Percentiles rank a stretch among this genome's conserved stretches.
phyloP scores from a whole-genome alignment of 2,329 filamentous ascomycete species.

The Fusarium scirpi region DNA sequence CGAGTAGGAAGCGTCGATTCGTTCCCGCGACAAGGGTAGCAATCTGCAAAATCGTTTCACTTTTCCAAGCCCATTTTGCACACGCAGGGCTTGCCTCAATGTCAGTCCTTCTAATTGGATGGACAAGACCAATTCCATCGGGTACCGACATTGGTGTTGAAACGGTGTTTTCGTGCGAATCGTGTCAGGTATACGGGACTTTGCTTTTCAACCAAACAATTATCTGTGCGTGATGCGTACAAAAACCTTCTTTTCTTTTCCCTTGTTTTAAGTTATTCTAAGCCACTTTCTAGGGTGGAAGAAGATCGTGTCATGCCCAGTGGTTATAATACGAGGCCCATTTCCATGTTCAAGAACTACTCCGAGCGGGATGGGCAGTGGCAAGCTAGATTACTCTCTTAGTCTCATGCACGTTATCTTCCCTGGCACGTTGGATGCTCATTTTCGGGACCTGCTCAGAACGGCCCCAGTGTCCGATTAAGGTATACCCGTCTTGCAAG shows the following conservation, averaged over 20 bases:
- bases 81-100: not conserved
- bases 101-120: not conserved
- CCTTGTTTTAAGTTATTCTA: not conserved
- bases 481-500: constrained; percentile 19
- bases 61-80: not conserved
- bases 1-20: constrained; percentile 37
- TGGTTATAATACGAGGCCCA: not conserved
- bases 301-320: not conserved
- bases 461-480: constrained; percentile 27
- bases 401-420: not conserved
- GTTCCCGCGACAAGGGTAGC: constrained; percentile 22
- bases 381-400: not conserved
- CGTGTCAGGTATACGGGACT: constrained; percentile 27
- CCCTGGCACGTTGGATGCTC: not conserved
- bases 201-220: not conserved
- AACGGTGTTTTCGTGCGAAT: constrained; percentile 25
- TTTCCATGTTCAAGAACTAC: not conserved
- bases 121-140: not conserved
- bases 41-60: constrained; percentile 32
- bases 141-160: constrained; percentile 20
- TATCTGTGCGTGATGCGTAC: not conserved
- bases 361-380: not conserved
- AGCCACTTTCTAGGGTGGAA: not conserved
- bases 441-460: not conserved
- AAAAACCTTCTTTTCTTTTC: not conserved